Base-by-base conservation (phyloP, 257 asterid genomes). In the Rubia yunnanensis region DNA sequence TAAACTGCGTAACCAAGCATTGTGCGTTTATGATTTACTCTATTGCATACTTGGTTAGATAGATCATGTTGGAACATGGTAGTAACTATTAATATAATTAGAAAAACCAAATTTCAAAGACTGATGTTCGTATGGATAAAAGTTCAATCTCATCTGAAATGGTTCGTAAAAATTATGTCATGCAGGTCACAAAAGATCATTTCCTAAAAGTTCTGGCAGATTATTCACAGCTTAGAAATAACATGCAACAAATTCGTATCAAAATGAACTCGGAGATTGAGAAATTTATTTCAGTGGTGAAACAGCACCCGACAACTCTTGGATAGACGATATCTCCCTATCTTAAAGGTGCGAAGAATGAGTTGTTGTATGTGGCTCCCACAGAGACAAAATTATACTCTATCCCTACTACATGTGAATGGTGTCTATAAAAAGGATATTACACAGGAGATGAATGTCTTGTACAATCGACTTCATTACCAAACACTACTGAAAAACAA, bases 201-300 rank as follows among this genome's bases (percentile, higher is more conserved):
- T 76, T 81, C 76, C 96, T 84, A 5, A 79, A 84, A 78, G 95
- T 95, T 48, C 84, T 89, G 63, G 60, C 70, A 26, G 77, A 84
- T 15, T 85, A 83, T 65, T 68, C 59, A 53, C 18, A 59, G 5
- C 30, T 55, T 2, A 30, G 65, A 5, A 11, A 15, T 59, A 18
- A 2, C 27, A 59, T 7, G 31, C 44, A 60, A 52, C 17, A 46
- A 0, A 2, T 11, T 20, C 38, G 0, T 22, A n/a, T 10, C 1
- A 35, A 5, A 44, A 68, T 26, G 24, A 65, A 41, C 20, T 31
- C 0, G 18, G 72, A 54, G 38, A 2, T 5, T 24, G 7, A 46
- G 3, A 22, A 26, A 22, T 48, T 39, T 52, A 57, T 70, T 26
- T 11, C 60, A 66, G 78, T 79, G 78, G 97, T 84, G 58, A 89